Conservation (phyloP, 768 basidiomycete species). For the Kwoniella botswanensis region DNA sequence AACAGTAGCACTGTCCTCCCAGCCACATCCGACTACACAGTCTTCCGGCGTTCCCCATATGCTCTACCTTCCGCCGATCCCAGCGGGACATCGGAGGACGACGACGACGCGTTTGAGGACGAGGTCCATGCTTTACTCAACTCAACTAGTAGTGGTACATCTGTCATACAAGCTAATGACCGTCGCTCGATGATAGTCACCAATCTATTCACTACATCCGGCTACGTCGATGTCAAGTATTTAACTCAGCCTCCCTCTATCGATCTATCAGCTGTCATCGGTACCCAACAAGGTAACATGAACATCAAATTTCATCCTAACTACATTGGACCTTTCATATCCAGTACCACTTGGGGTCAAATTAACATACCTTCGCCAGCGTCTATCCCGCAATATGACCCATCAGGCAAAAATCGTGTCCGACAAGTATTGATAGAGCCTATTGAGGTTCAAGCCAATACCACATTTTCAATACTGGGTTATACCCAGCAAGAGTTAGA, state of each 20-base stretch:
- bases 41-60: slow-evolving; percentile 1
- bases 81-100: background rate
- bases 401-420: slow-evolving; percentile 27
- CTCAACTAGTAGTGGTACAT: background rate
- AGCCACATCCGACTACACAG: slow-evolving; percentile 13
- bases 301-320: slow-evolving; percentile 44
- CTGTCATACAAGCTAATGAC: background rate
- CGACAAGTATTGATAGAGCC: slow-evolving; percentile 32
- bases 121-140: slow-evolving; percentile 16
- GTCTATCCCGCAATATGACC: slow-evolving; percentile 29
- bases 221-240: slow-evolving; percentile 43
- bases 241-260: slow-evolving; percentile 44
- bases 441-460: slow-evolving; percentile 23
- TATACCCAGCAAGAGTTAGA: slow-evolving; percentile 29
- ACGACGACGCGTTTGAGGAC: slow-evolving; percentile 10
- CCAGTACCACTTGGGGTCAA: slow-evolving; percentile 42
- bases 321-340: slow-evolving; percentile 51
- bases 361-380: slow-evolving; percentile 36
- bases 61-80: slow-evolving; percentile 5
- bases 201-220: slow-evolving; percentile 46
- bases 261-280: slow-evolving; percentile 35
- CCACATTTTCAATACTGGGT: slow-evolving; percentile 21
- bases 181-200: slow-evolving; percentile 39
- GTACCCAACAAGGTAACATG: slow-evolving; percentile 45
- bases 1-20: slow-evolving; percentile 5